Evolutionary conservation across 495 filamentous ascomycete genomes (phyloP), one percentile per base, ranked within the genome.

Genomic region (Trypethelium eluteriae): DNA sequence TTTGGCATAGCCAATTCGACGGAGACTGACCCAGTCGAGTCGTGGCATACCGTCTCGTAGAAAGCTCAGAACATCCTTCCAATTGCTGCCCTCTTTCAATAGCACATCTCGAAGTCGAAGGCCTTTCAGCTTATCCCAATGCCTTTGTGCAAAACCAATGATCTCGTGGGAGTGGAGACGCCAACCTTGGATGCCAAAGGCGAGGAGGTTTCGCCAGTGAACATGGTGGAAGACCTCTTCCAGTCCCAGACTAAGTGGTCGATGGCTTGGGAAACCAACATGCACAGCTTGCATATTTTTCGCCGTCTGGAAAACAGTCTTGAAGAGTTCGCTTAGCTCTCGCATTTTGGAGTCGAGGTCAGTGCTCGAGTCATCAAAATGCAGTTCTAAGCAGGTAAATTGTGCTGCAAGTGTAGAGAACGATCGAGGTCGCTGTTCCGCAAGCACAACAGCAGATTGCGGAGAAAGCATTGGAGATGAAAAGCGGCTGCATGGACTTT

Each of bases 141-240:
- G 86, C 10, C 86, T 81, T 39, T 81, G 77, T 7, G 82, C 76
- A 0, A 91, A 72, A 2, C 73, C 69, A 62, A 86, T 83, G 16
- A 90, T 82, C 70, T 90, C 88, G 0, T 82, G 75, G 0, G 83
- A 81, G 38, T 80, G 67, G 3, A 91, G 74, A 35, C 79, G 78
- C 88, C 88, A 90, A 38, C 81, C 80, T 70, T 88, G 83, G 41
- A 91, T 81, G 25, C 87, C 86, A 61, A 91, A 81, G 1, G 85
- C 84, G 41, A 83, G 78, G 1, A 90, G 78, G 3, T 81, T 81
- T 57, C 83, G 81, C 84, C 85, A 88, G 18, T 80, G 79, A 2
- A 88, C 76, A 59, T 81, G 70, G 67, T 89, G 86, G 71, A 91
- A 88, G 14, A 91, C 76, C 0, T 79, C 75, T 61, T 88, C 84